Evolutionary conservation across 1,284 basidiomycete species (phyloP).

Genomic region (Moniliella sp.): DNA sequence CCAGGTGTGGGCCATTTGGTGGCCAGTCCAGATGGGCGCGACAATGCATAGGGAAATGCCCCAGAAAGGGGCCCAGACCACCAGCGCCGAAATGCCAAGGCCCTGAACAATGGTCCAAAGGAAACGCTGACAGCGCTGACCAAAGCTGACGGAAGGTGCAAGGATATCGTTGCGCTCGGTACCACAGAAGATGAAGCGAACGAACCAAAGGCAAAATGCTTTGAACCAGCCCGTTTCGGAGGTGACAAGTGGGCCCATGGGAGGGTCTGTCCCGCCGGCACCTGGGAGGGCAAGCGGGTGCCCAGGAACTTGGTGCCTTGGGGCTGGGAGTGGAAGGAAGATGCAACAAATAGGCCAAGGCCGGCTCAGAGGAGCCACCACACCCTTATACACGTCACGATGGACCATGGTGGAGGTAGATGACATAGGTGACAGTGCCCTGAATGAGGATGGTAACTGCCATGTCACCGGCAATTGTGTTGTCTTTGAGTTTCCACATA

Average conservation of each 20-base stretch:
- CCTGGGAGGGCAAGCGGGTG: not conserved
- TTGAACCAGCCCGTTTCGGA: slow-evolving; percentile 4
- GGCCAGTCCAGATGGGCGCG: slow-evolving; percentile 23
- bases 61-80: slow-evolving; percentile 24
- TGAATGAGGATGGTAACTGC: no score
- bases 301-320: no score
- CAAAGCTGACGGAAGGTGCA: slow-evolving; percentile 9
- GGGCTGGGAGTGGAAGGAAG: no score
- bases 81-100: slow-evolving; percentile 13
- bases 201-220: slow-evolving; percentile 15
- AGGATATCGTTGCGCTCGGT: slow-evolving; percentile 19
- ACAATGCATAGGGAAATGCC: slow-evolving; percentile 23
- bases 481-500: no score
- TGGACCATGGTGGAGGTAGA: no score
- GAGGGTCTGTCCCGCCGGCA: not conserved
- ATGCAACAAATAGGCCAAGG: no score
- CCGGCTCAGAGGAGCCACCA: no score
- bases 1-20: slow-evolving; percentile 28
- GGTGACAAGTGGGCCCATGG: not conserved
- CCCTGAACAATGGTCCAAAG: slow-evolving; percentile 24
- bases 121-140: slow-evolving; percentile 15
- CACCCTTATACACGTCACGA: no score
- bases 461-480: no score
- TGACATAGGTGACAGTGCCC: no score
- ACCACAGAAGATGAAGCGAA: slow-evolving; percentile 13